Evolutionary conservation across 2,329 filamentous ascomycete species (phyloP), one percentile per base, ranked within the genome.

Genomic region (Diaporthe sp.): DNA sequence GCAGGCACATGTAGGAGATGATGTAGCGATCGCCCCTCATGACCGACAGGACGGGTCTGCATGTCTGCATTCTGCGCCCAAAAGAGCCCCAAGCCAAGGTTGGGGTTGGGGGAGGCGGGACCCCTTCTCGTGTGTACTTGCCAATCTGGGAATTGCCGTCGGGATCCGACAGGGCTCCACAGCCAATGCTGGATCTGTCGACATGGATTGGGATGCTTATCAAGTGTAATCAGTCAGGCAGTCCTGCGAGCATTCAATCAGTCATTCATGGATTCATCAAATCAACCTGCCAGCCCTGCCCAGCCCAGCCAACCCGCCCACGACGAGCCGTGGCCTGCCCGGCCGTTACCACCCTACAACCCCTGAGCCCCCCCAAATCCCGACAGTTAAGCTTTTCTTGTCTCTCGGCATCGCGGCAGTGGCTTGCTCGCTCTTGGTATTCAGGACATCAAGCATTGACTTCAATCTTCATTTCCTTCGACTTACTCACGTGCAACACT

Each of bases 41-140:
- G 13, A 63, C 60, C 47, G 58, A 42, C 70, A 60, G 42, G 63
- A 49, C 8, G 31, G 61, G 42, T 25, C 39, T 42, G 15, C 28
- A 57, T 34, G 60, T 20, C 15, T 68, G 49, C 44, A 53, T n/a
- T 53, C 47, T n/a, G 60, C 13, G 47, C 22, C 47, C 28, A 37
- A 68, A 37, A 51, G 31, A 51, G 63, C 44, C 44, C 63, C 63
- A 68, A 34, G 31, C n/a, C 65, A 53, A 68, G 65, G 65, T 68
- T 53, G 47, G 47, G 31, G 63, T 53, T 37, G 63, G 47, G 47
- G 31, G 47, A 28, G 34, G 31, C 37, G 37, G 73, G 55, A 47
- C 55, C 73, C 42, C 31, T 70, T 51, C 61, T 76, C 75, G 75
- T 76, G 60, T 76, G 75, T 72, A 76, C 75, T 76, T 76, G 57